A percentile compares a stretch with the other conserved stretches of the same genome.
These are phyloP conservation scores for Mycena capillaripes DNA, from an alignment of 768 basidiomycete species.

Conservation along the genomic window DNA sequence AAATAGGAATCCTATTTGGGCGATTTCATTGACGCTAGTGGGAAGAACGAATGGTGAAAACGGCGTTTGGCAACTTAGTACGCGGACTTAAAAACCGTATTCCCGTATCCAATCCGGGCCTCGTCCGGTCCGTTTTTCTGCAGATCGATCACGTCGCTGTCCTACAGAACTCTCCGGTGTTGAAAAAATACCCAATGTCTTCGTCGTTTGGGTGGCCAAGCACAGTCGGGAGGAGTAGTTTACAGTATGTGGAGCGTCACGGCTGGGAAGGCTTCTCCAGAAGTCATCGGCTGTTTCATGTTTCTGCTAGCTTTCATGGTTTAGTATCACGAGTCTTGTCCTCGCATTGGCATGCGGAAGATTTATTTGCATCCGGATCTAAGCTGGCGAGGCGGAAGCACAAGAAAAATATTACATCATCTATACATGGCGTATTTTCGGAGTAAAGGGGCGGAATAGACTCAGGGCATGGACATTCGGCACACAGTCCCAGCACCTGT, in stretches of 20 bases:
- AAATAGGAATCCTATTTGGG: constrained; percentile 27
- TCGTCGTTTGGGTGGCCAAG: neutral
- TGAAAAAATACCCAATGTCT: neutral
- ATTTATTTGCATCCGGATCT: neutral
- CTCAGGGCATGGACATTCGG: constrained; percentile 62
- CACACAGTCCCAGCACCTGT: constrained; percentile 83
- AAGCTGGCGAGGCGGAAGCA: neutral
- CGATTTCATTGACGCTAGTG: neutral
- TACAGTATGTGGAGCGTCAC: neutral
- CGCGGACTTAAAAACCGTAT: neutral
- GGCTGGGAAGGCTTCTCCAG: neutral
- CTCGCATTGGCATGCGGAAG: neutral
- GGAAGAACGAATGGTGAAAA: neutral
- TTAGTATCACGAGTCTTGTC: constrained; percentile 10
- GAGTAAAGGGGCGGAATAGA: constrained; percentile 33
- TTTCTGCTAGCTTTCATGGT: too few relatives aligned
- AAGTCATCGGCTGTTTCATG: neutral
- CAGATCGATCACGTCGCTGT: too few relatives aligned
- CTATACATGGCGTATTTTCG: constrained; percentile 33
- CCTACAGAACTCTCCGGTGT: neutral
- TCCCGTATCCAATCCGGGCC: neutral
- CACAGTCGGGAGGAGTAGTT: neutral
- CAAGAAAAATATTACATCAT: constrained; percentile 8
- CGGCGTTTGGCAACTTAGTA: constrained; percentile 3
- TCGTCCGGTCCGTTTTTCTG: neutral